Percentiles rank a stretch among this genome's conserved stretches.
These are phyloP conservation scores for Rosa lucieae DNA, from an alignment of 306 rosid genomes.

Conservation along the genomic window DNA sequence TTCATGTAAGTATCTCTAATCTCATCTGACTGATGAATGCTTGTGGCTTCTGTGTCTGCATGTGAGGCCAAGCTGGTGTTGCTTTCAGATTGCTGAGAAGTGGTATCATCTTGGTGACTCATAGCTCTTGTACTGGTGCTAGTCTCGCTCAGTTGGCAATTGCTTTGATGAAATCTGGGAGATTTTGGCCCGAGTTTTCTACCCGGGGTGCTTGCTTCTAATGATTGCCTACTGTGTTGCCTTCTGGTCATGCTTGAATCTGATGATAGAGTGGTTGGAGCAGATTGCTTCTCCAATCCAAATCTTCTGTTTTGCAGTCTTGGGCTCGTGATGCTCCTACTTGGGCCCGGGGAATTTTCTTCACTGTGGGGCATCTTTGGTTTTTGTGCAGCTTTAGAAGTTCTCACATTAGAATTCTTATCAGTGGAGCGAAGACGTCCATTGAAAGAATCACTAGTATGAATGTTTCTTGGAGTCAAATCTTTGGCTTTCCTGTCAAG, in stretches of 20 bases:
- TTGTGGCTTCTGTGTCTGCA: conserved; percentile 38
- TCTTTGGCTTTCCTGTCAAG: conserved; percentile 37
- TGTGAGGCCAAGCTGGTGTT: conserved; percentile 35
- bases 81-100: conserved; percentile 52
- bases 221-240: conserved; percentile 31
- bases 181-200: conserved; percentile 44
- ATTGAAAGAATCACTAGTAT: conserved; percentile 29
- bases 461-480: conserved; percentile 33
- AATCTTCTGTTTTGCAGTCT: conserved; percentile 50
- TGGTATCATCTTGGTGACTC: conserved; percentile 36
- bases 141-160: conserved; percentile 33
- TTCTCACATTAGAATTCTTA: conserved; percentile 35
- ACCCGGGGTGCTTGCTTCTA: conserved; percentile 40
- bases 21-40: conserved; percentile 34
- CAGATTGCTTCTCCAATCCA: conserved; percentile 64
- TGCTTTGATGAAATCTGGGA: conserved; percentile 42
- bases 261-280: conserved; percentile 39
- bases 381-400: conserved; percentile 40
- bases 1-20: conserved; percentile 29
- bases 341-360: conserved; percentile 35
- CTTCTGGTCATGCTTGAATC: conserved; percentile 48
- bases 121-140: conserved; percentile 36
- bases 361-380: conserved; percentile 36
- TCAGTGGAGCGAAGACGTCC: conserved; percentile 33
- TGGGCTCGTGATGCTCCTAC: conserved; percentile 48